Evolutionary conservation across 164 flowering plant species (phyloP).

Genomic region (Annona cherimola): DNA sequence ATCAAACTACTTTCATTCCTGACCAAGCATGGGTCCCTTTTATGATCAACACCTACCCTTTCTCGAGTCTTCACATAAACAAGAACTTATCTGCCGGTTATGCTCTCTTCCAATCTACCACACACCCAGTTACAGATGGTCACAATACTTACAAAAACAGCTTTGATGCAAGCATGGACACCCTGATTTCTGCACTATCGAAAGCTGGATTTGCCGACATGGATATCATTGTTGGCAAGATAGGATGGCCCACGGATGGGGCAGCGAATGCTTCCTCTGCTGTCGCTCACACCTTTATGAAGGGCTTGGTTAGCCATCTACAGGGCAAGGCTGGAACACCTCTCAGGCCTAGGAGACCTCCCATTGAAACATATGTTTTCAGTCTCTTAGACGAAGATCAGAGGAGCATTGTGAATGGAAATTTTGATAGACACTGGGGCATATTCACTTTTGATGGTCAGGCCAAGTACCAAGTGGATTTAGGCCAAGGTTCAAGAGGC

Average conservation of each 20-base stretch:
- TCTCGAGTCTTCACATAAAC: constrained; percentile 44
- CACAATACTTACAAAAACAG: constrained; percentile 54
- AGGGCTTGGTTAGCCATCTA: constrained; percentile 57
- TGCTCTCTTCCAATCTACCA: constrained; percentile 53
- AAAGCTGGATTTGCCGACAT: constrained; percentile 48
- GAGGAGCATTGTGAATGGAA: constrained; percentile 47
- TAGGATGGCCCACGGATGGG: constrained; percentile 98
- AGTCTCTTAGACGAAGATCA: constrained; percentile 78
- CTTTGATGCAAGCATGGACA: constrained; percentile 65
- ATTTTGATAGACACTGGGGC: constrained; percentile 86
- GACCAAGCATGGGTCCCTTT: constrained; percentile 63
- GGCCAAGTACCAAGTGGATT: constrained; percentile 61
- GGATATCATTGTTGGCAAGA: constrained; percentile 56
- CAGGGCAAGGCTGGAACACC: constrained; percentile 60
- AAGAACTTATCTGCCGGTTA: constrained; percentile 61
- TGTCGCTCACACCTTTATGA: constrained; percentile 57
- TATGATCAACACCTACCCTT: constrained; percentile 66
- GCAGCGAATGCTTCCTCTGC: constrained; percentile 59
- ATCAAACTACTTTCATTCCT: constrained; percentile 70
- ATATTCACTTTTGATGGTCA: constrained; percentile 91
- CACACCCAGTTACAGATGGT: constrained; percentile 49
- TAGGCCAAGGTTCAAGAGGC: constrained; percentile 44
- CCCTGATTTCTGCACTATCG: constrained; percentile 54
- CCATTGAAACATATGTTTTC: constrained; percentile 52
- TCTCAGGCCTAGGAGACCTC: constrained; percentile 49